Evolutionary conservation across 148 eudicot species (phyloP).

Genomic region (Cornus suecica): DNA sequence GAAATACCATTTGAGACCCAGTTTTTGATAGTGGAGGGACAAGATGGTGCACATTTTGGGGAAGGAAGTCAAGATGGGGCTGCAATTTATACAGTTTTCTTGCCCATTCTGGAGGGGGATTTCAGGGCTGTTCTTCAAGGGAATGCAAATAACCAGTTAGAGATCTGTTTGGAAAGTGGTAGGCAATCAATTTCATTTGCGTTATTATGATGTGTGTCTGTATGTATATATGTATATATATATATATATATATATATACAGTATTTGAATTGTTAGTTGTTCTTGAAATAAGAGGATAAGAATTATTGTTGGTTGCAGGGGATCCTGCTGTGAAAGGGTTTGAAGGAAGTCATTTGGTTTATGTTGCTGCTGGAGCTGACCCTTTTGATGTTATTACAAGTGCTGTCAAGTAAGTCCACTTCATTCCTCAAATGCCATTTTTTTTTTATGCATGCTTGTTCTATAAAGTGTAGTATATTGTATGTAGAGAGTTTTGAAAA

Average conservation of each 20-base stretch:
- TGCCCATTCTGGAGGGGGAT: slow-evolving; percentile 85
- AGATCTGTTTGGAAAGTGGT: slow-evolving; percentile 91
- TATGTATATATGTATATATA: too few relatives aligned
- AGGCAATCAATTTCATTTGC: background rate
- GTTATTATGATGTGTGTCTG: background rate
- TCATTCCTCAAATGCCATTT: slow-evolving; percentile 5
- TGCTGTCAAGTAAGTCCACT: slow-evolving; percentile 68
- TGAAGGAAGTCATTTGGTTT: slow-evolving; percentile 76
- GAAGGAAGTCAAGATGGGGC: slow-evolving; percentile 19
- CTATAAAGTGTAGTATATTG: too few relatives aligned
- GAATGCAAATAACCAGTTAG: slow-evolving; percentile 61
- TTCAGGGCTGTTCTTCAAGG: slow-evolving; percentile 90
- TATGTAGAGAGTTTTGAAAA: too few relatives aligned
- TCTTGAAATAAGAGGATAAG: background rate
- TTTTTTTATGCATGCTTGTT: too few relatives aligned
- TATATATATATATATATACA: too few relatives aligned
- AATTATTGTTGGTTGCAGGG: slow-evolving; percentile 38
- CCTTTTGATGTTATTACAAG: slow-evolving; percentile 72
- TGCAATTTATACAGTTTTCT: slow-evolving; percentile 54
- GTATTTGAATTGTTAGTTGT: background rate
- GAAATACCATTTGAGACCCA: slow-evolving; percentile 87
- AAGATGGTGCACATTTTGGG: slow-evolving; percentile 28
- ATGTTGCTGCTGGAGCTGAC: slow-evolving; percentile 74
- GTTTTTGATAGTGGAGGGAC: slow-evolving; percentile 65
- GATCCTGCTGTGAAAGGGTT: slow-evolving; percentile 73